Base-by-base conservation (phyloP, 2,329 filamentous ascomycete species). In the Alternaria sp. region DNA sequence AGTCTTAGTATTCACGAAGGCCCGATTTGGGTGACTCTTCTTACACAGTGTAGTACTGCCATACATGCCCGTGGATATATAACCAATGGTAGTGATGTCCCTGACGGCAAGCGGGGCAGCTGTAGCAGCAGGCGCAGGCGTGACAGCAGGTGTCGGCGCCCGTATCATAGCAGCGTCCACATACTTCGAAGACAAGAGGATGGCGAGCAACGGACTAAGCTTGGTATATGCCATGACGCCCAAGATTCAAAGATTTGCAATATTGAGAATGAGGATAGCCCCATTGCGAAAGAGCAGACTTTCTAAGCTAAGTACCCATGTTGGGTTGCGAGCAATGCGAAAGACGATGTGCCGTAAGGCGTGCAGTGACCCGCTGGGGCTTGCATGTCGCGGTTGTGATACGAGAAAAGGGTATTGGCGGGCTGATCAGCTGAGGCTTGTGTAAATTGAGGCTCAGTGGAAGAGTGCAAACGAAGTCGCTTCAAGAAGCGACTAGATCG, bases 31-130 rank as follows among this genome's bases (percentile, higher is more conserved):
- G 11, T 18, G 5, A 32, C 4, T 16, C 10, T 16, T 44, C 60
- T 45, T 51, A 65, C 63, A 65, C 5, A 61, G 44, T 43, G 63
- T 66, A 41, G 61, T 62, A n/a, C 61, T 59, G 54, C 46, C 51
- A 36, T 12, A 34, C 25, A 34, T 46, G 8, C 55, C 54, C 14
- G 55, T 59, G 11, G 61, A 64, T 8, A 59, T 49, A 9, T 62
- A 66, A 25, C 63, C 63, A 7, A 63, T 46, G 20, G 61, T 66
- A 18, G 63, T 66, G 25, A 64, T 44, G 20, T 49, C 61, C 34
- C 63, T 54, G 16, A 20, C 40, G 2, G 57, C 36, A 5, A 66
- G 22, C 14, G 61, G 61, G 40, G 58, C 57, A 32, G 61, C 20
- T 12, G 63, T 66, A 22, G 62, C 52, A 25, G 52, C 57, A 12